Percentiles rank a stretch among this genome's conserved stretches.
Conservation (phyloP, 306 rosid species). For the Luffa acutangula region DNA sequence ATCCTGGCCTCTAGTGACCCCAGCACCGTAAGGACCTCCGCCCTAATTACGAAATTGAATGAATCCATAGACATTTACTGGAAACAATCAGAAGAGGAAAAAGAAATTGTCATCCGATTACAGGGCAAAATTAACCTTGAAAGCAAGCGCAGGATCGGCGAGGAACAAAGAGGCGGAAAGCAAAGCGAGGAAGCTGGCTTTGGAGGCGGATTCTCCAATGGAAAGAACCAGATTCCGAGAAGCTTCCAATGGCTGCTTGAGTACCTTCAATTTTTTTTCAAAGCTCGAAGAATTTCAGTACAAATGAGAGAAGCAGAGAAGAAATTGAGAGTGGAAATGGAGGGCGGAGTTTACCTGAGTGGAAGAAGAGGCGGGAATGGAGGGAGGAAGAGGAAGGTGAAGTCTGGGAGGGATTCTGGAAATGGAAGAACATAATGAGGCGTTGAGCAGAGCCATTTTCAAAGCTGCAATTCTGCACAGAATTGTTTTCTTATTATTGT, state of each 20-base stretch:
- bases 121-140: conserved; percentile 30
- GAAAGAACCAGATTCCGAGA: conserved; percentile 22
- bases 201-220: conserved; percentile 32
- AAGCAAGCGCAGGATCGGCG: conserved; percentile 71
- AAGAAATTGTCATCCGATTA: not conserved
- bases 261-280: not conserved
- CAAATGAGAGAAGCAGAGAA: conserved; percentile 7
- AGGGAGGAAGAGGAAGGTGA: conserved; percentile 9
- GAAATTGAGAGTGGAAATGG: not conserved
- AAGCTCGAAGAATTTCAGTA: not conserved
- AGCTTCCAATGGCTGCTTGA: conserved; percentile 24
- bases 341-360: not conserved
- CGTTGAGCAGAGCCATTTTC: conserved; percentile 64
- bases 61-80: not conserved
- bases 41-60: conserved; percentile 28
- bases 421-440: conserved; percentile 36
- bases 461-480: not conserved
- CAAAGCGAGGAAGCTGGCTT: conserved; percentile 51
- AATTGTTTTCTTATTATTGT: not conserved
- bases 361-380: not conserved
- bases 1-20: conserved; percentile 93
- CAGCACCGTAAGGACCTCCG: conserved; percentile 87
- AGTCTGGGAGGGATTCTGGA: conserved; percentile 28
- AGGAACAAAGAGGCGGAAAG: conserved; percentile 64
- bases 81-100: not conserved